Evolutionary conservation across 1,284 basidiomycete genomes (phyloP).

Genomic region (Trametes pubescens): DNA sequence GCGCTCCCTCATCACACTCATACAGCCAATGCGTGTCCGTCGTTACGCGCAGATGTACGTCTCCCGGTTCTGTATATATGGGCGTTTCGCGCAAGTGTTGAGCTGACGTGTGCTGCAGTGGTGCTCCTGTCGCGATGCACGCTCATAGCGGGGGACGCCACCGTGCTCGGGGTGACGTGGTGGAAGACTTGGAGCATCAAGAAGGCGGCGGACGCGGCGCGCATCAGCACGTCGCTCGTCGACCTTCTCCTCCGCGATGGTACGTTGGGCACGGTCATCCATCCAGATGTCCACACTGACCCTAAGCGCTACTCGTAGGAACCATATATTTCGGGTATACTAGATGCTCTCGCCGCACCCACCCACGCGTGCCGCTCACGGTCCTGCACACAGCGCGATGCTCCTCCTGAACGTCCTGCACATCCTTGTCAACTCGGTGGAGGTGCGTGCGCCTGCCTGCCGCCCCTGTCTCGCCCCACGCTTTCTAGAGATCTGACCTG

Average conservation of each 20-base stretch:
- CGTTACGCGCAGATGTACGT: neutral
- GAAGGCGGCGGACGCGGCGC: conserved; percentile 14
- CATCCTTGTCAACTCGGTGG: conserved; percentile 16
- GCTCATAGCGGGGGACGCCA: conserved; percentile 11
- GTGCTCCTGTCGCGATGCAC: conserved; percentile 8
- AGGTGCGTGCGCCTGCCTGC: neutral
- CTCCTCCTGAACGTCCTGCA: conserved; percentile 17
- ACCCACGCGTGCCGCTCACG: too few relatives aligned
- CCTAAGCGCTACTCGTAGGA: too few relatives aligned
- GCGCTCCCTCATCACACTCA: neutral
- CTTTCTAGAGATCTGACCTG: too few relatives aligned
- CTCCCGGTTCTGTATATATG: neutral
- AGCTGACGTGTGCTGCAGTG: neutral
- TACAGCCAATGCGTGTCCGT: neutral
- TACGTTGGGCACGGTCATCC: neutral
- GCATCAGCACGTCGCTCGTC: conserved; percentile 8
- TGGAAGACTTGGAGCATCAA: conserved; percentile 18
- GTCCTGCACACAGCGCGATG: neutral
- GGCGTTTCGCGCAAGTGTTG: neutral
- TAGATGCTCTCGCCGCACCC: too few relatives aligned
- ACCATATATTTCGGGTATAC: too few relatives aligned
- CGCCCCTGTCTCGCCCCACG: too few relatives aligned
- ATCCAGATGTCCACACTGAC: too few relatives aligned
- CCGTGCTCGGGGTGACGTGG: conserved; percentile 16
- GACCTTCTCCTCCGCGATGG: conserved; percentile 15